Conservation (phyloP, 148 eudicot genomes). For the Dysphania ambrosioides region DNA sequence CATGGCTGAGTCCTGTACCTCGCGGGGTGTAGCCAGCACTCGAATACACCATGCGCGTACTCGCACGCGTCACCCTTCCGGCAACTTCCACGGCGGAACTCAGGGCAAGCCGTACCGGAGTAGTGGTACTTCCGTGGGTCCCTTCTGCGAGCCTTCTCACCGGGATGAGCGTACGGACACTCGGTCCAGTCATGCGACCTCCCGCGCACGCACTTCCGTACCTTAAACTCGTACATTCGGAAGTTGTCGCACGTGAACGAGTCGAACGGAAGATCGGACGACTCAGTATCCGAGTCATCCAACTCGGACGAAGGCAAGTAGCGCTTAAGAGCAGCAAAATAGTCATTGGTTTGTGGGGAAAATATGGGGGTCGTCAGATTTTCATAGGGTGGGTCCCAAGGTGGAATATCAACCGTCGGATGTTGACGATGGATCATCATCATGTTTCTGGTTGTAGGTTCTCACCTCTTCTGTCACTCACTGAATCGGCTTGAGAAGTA, state of each 20-base stretch:
- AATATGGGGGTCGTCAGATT: conserved; percentile 37
- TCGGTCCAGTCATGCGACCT: conserved; percentile 83
- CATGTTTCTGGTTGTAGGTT: background rate
- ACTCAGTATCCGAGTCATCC: conserved; percentile 27
- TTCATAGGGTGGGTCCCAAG: conserved; percentile 45
- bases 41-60: conserved; percentile 82
- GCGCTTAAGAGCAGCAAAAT: conserved; percentile 45
- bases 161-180: conserved; percentile 67
- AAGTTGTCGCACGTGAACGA: conserved; percentile 67
- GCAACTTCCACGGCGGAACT: conserved; percentile 68
- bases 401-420: conserved; percentile 65
- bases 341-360: conserved; percentile 30
- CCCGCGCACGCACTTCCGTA: conserved; percentile 55
- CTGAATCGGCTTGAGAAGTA: background rate
- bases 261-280: conserved; percentile 34
- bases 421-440: conserved; percentile 33
- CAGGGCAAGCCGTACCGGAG: conserved; percentile 70
- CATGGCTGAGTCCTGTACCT: conserved; percentile 83
- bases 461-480: too few species aligned
- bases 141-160: conserved; percentile 68
- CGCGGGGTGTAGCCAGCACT: conserved; percentile 89
- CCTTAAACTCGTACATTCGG: conserved; percentile 81
- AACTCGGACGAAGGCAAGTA: conserved; percentile 53
- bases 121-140: conserved; percentile 48
- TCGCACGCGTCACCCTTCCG: conserved; percentile 67